Evolutionary conservation across 768 basidiomycete genomes (phyloP), one percentile per base, ranked within the genome.

Genomic region (Pleurotus citrinopileatus): DNA sequence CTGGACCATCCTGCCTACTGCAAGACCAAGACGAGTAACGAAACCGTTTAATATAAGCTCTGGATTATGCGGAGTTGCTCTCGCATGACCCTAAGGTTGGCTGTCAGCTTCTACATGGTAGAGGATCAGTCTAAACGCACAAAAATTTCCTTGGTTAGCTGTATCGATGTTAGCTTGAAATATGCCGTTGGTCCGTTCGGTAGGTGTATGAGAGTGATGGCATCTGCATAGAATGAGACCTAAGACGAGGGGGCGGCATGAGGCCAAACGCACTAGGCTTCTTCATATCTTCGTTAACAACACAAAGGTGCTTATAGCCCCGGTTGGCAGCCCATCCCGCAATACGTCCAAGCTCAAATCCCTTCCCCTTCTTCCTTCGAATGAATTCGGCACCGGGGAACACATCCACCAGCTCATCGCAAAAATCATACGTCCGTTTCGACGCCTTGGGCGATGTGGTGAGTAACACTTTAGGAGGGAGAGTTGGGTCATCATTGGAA

Each of bases 21-120:
- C 85, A 65, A 97, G 91, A 37, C 97, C 97, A 17, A 99, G 84
- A 12, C 91, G 83, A 0, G 97, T 98, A 1, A 91, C 89, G 65
- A 99, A 98, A 59, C 87, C 87, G 68, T 98, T 98, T 27, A 99
- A 77, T 52, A 98, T 89, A 36, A 98, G 85, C 69, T 99, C 97
- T 37, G 97, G 97, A 62, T 90, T 78, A 67, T 99, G 97, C 2
- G 92, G 82, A 3, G 95, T 95, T 25, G 95, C 85, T 58, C 89
- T 82, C 29, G 94, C 97, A 70, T 96, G 96, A 17, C 93, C 92
- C 91, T 95, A 29, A 23, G 20, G n/a, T 37, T 29, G n/a, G 32
- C 13, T 13, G 23, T 53, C 19, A 26, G 29, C 6, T 7, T 17
- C 7, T 6, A 6, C 3, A 20, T 10, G 19, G 29, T 19, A 22